Evolutionary conservation across 495 filamentous ascomycete genomes (phyloP).

Genomic region (Darksidea phi): DNA sequence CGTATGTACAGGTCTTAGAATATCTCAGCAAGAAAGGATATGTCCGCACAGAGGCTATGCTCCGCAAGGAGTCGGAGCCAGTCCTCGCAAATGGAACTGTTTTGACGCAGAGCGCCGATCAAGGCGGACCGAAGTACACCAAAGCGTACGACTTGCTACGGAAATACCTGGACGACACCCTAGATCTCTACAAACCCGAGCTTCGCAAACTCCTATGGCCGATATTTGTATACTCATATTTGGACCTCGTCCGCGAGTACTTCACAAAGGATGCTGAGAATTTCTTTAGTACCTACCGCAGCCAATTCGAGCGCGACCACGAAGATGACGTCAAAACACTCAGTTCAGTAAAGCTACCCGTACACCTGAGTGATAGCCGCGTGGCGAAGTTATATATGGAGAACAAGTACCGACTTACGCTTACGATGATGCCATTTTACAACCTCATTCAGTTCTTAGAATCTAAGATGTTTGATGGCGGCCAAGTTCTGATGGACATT

Average conservation of each 20-base stretch:
- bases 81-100: constrained; percentile 67
- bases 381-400: constrained; percentile 72
- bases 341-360: constrained; percentile 65
- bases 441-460: constrained; percentile 87
- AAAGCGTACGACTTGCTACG: constrained; percentile 69
- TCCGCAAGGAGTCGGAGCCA: constrained; percentile 78
- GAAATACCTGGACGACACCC: constrained; percentile 80
- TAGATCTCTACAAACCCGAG: constrained; percentile 97
- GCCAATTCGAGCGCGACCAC: constrained; percentile 70
- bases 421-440: constrained; percentile 75
- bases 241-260: constrained; percentile 74
- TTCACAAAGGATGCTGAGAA: constrained; percentile 66
- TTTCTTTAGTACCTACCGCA: constrained; percentile 66
- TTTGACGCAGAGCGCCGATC: constrained; percentile 59
- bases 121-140: constrained; percentile 70
- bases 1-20: constrained; percentile 72
- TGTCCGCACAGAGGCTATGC: constrained; percentile 84
- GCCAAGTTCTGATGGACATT: constrained; percentile 69
- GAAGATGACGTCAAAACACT: constrained; percentile 71
- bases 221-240: constrained; percentile 86
- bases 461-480: constrained; percentile 73
- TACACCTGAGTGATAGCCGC: constrained; percentile 70
- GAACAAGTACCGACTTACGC: constrained; percentile 82
- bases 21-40: constrained; percentile 97
- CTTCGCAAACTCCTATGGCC: constrained; percentile 84